Evolutionary conservation across 768 basidiomycete genomes (phyloP).

Genomic region (Kondoa subrosea): DNA sequence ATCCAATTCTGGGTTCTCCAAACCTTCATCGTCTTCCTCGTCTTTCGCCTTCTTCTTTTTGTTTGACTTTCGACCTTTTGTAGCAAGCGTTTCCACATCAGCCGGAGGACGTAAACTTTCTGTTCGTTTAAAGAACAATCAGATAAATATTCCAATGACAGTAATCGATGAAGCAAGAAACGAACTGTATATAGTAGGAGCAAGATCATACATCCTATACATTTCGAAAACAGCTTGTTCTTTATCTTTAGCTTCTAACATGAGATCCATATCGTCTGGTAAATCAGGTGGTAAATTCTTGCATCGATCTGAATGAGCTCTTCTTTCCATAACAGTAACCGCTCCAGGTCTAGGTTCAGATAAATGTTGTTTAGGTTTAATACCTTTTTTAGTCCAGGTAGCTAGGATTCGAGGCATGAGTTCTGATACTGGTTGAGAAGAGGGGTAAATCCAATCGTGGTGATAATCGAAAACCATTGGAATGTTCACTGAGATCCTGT

Average conservation of each 20-base stretch:
- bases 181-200: conserved; percentile 44
- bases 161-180: not conserved
- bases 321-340: conserved; percentile 59
- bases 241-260: conserved; percentile 57
- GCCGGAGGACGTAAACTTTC: conserved; percentile 38
- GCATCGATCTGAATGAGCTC: conserved; percentile 76
- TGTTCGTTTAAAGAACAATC: conserved; percentile 28
- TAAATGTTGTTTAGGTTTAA: conserved; percentile 79
- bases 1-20: not conserved
- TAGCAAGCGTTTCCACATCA: conserved; percentile 35
- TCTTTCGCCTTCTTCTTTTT: conserved; percentile 28
- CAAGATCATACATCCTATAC: conserved; percentile 56
- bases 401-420: conserved; percentile 60
- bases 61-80: conserved; percentile 37
- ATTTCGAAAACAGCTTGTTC: conserved; percentile 83
- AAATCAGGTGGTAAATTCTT: conserved; percentile 44
- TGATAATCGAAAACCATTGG: conserved; percentile 46
- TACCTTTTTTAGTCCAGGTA: conserved; percentile 59
- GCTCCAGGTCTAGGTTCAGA: conserved; percentile 79
- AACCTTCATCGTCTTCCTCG: not conserved
- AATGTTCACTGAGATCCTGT: conserved; percentile 38
- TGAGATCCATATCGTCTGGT: conserved; percentile 31
- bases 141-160: not conserved
- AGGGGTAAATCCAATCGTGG: conserved; percentile 51
- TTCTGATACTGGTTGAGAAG: conserved; percentile 39